Base-by-base conservation (phyloP, 768 basidiomycete species). In the Inosperma sp. region DNA sequence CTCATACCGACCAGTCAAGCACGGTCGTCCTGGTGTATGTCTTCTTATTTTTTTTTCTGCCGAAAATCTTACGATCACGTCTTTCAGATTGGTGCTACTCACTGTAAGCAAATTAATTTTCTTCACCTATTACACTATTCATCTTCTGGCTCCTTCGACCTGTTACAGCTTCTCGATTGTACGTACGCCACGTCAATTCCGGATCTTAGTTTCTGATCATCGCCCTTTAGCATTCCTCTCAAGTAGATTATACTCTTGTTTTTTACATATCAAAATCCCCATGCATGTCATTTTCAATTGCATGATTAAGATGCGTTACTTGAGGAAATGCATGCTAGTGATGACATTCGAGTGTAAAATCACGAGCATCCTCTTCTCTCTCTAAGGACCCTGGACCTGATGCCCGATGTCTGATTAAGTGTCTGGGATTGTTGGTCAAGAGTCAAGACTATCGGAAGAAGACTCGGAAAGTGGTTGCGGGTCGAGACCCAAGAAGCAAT, bases 1-100 rank as follows among this genome's bases (percentile, higher is more conserved):
- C 77, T 93, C 95, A 54, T 98, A 96, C 87, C 82, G 88, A 68
- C 95, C 95, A 63, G 95, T 99, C 72, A 94, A 94, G 80, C 95
- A 99, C 80, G 95, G 95, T 82, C 93, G 95, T 64, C 94, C 96
- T 64, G 95, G 95, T 92, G 88, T 93, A 76, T 68, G 89, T 80
- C 35, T 23, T 17, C 9, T 54, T 22, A 33, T 22, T 26, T 43
- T 21, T 50, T 14, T n/a, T n/a, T n/a, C 27, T 30, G 14, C 35
- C 16, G 25, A 43, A 23, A 9, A 7, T 33, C 23, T 19, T 7
- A 63, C 52, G n/a, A 53, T 41, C 31, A 25, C 17, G 48, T 30
- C 30, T 4, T 60, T 34, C 52, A 87, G 85, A 91, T 91, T 59
- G 88, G 88, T 83, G 93, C 91, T 52, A 92, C 89, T 54, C 87